Percentiles rank a stretch among this genome's conserved stretches.
Evolutionary conservation across 1,139 yeast species (phyloP).

Genomic region (Diutina catenulata): DNA sequence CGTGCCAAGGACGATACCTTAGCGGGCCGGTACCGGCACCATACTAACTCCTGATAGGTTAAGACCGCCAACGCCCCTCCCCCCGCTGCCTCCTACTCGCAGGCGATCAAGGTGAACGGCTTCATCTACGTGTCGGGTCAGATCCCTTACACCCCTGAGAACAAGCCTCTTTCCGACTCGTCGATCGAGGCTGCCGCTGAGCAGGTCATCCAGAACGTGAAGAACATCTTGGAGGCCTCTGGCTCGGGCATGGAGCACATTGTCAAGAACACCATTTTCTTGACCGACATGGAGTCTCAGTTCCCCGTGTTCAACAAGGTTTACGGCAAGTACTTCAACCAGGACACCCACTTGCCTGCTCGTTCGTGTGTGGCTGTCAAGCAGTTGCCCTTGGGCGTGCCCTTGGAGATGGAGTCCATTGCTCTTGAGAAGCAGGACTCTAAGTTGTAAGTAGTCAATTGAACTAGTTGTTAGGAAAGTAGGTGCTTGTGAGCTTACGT

Average conservation of each 20-base stretch:
- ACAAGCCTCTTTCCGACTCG: conserved; percentile 48
- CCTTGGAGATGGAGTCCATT: conserved; percentile 3
- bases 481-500: too few species aligned
- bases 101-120: conserved; percentile 81
- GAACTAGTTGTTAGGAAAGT: too few species aligned
- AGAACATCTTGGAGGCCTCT: conserved; percentile 4
- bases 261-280: conserved; percentile 4
- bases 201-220: conserved; percentile 3
- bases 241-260: background rate
- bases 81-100: conserved; percentile 92
- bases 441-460: background rate
- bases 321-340: conserved; percentile 4
- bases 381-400: conserved; percentile 4
- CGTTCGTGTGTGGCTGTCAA: conserved; percentile 4
- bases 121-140: conserved; percentile 91
- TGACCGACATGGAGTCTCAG: conserved; percentile 3
- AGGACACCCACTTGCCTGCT: conserved; percentile 4
- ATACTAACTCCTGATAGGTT: background rate
- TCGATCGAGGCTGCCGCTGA: conserved; percentile 5
- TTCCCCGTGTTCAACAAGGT: conserved; percentile 4
- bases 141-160: conserved; percentile 79
- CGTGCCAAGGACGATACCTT: background rate
- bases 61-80: conserved; percentile 65
- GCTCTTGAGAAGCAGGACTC: conserved; percentile 3
- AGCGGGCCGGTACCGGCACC: background rate